Percentiles rank a stretch among this genome's conserved stretches.
phyloP scores from a whole-genome alignment of 805 yeast genomes.

The Kodamaea laetipori region DNA sequence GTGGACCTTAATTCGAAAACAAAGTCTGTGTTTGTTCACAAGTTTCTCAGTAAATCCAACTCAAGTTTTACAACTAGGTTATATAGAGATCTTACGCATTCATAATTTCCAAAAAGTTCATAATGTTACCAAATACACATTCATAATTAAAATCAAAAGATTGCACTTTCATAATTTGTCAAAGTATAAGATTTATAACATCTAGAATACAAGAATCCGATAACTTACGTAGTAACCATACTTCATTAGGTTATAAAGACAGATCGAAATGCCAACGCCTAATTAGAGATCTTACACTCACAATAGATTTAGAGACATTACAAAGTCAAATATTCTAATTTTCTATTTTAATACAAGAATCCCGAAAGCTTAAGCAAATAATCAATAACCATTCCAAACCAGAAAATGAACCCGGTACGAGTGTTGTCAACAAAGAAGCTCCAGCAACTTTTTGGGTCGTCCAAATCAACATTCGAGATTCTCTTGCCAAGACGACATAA shows the following conservation, averaged over 20 bases:
- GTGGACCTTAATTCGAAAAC: slow-evolving; percentile 23
- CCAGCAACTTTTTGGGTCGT: slow-evolving; percentile 84
- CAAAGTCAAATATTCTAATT: not conserved
- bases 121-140: too few relatives aligned
- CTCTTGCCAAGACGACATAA: slow-evolving; percentile 66
- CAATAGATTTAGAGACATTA: too few relatives aligned
- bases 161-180: too few relatives aligned
- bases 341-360: slow-evolving; percentile 29
- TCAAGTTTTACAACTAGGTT: slow-evolving; percentile 23
- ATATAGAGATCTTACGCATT: slow-evolving; percentile 22
- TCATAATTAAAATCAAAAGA: too few relatives aligned
- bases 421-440: slow-evolving; percentile 74
- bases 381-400: slow-evolving; percentile 67
- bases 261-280: too few relatives aligned
- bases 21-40: slow-evolving; percentile 23
- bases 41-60: slow-evolving; percentile 34
- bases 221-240: too few relatives aligned
- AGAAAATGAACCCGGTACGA: slow-evolving; percentile 68
- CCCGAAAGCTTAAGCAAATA: slow-evolving; percentile 56
- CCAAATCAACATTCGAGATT: slow-evolving; percentile 75
- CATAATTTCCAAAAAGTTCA: too few relatives aligned
- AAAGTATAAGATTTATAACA: too few relatives aligned
- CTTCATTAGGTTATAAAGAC: not conserved
- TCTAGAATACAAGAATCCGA: too few relatives aligned
- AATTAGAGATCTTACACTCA: too few relatives aligned